phyloP scores from a whole-genome alignment of 768 basidiomycete species.

The Albatrellus ellisii region DNA sequence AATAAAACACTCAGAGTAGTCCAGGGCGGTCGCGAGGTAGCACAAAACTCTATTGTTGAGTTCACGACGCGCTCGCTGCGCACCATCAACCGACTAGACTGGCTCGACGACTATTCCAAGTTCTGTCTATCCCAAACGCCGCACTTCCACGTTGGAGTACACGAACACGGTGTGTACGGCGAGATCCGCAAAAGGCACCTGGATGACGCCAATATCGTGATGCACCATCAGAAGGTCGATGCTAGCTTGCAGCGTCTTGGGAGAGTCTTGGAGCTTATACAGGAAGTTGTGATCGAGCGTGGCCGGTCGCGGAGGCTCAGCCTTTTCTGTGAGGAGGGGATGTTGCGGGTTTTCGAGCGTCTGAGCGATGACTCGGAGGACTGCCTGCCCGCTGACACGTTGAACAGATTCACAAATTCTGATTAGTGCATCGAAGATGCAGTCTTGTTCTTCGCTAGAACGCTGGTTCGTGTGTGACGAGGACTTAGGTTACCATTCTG shows the following conservation, averaged over 20 bases:
- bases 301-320: slow-evolving; percentile 9
- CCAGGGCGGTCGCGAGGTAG: not conserved
- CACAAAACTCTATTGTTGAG: not conserved
- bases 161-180: slow-evolving; percentile 38
- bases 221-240: slow-evolving; percentile 14
- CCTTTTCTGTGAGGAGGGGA: slow-evolving; percentile 8
- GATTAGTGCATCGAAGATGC: too few relatives aligned
- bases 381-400: too few relatives aligned
- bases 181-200: slow-evolving; percentile 31
- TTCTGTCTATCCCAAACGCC: slow-evolving; percentile 56
- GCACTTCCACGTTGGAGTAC: slow-evolving; percentile 45
- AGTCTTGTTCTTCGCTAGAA: too few relatives aligned
- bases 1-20: not conserved
- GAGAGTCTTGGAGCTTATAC: slow-evolving; percentile 12
- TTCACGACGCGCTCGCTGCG: not conserved
- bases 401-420: too few relatives aligned
- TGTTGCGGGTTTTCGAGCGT: slow-evolving; percentile 7
- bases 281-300: slow-evolving; percentile 13
- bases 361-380: too few relatives aligned
- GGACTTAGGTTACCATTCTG: too few relatives aligned
- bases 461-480: too few relatives aligned
- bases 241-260: slow-evolving; percentile 16
- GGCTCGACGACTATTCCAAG: slow-evolving; percentile 49
- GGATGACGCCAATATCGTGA: slow-evolving; percentile 12
- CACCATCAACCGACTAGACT: slow-evolving; percentile 25